Conservation (phyloP, 73 alveolate genomes). For the Paramecium biaurelia region DNA sequence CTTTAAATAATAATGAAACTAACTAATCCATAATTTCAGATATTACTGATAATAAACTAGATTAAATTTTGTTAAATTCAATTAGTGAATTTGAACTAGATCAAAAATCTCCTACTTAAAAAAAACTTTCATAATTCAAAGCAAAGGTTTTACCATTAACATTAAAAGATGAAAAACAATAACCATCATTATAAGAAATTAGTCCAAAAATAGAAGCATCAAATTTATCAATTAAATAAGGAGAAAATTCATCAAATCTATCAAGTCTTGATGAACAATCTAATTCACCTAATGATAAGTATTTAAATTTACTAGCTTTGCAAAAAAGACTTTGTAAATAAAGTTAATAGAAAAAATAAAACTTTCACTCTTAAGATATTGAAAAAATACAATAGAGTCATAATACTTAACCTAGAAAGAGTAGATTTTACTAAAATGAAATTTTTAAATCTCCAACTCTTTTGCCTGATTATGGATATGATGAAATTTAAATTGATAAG, state of each 20-base stretch:
- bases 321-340: background rate
- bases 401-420: background rate
- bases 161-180: background rate
- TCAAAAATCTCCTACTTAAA: background rate
- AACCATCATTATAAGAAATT: background rate
- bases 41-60: background rate
- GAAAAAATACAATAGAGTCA: background rate
- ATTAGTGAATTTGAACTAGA: background rate
- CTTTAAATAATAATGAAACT: background rate
- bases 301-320: background rate
- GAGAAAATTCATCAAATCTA: background rate
- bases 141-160: background rate
- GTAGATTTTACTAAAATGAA: background rate
- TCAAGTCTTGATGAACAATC: background rate
- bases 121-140: background rate
- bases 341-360: background rate
- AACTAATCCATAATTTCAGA: background rate
- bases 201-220: background rate
- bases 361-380: background rate
- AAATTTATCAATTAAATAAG: background rate
- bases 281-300: background rate
- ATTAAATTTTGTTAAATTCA: background rate
- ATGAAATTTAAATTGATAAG: background rate
- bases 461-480: background rate
- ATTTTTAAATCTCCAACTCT: background rate